phyloP scores from a whole-genome alignment of 2,329 filamentous ascomycete genomes.

The Leptographium procerum region DNA sequence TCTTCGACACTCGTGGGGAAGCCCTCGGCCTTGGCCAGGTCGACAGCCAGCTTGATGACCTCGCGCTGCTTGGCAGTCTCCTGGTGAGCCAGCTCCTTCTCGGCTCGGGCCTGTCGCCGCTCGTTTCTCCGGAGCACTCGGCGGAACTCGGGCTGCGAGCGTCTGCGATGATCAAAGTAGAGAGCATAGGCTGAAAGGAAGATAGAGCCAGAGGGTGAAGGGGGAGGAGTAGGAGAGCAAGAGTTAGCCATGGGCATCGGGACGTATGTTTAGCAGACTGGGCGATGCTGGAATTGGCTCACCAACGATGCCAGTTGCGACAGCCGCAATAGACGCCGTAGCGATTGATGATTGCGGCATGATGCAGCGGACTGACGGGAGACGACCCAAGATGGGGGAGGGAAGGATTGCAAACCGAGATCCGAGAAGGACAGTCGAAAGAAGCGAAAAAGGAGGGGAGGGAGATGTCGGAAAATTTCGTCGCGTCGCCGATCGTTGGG shows the following conservation, averaged over 20 bases:
- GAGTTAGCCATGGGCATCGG: neutral
- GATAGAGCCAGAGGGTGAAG: too few species aligned
- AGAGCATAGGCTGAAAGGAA: constrained; percentile 44
- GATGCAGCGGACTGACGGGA: constrained; percentile 17
- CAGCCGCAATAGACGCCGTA: constrained; percentile 49
- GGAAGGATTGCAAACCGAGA: neutral
- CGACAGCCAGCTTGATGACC: constrained; percentile 62
- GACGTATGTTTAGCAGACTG: too few species aligned
- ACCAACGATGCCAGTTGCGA: constrained; percentile 50
- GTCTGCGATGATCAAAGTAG: constrained; percentile 59
- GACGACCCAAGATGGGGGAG: neutral
- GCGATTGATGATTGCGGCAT: constrained; percentile 48
- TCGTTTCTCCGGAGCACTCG: constrained; percentile 62
- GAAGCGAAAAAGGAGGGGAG: neutral
- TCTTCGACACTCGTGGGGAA: constrained; percentile 87
- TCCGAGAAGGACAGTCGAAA: neutral
- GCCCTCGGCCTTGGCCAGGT: constrained; percentile 77
- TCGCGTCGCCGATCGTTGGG: neutral
- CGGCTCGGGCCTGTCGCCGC: constrained; percentile 57
- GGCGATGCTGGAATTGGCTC: constrained; percentile 14
- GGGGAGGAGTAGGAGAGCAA: constrained; percentile 1
- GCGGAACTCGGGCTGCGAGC: constrained; percentile 53
- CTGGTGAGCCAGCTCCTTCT: constrained; percentile 61
- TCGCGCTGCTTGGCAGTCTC: constrained; percentile 57
- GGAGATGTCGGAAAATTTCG: neutral